These are phyloP conservation scores for Jackrogersella minutella DNA, from an alignment of 495 filamentous ascomycete genomes.

Conservation along the genomic window DNA sequence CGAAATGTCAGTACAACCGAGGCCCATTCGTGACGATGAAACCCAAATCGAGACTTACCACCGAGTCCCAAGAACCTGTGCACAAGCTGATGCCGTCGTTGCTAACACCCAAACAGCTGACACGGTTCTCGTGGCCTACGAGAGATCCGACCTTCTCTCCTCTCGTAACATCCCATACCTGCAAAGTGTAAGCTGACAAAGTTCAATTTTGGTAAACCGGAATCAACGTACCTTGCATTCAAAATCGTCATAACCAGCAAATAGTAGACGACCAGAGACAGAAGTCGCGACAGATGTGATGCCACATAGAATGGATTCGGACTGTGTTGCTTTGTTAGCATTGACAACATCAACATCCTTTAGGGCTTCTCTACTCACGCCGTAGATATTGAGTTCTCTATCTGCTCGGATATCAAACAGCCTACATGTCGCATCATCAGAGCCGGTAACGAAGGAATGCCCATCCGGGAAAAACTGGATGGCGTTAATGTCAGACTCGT, in stretches of 20 bases:
- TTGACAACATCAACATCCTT: not conserved
- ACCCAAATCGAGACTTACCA: conserved; percentile 69
- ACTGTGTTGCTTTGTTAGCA: conserved; percentile 63
- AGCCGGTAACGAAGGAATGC: conserved; percentile 97
- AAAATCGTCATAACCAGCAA: conserved; percentile 98
- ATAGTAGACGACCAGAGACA: conserved; percentile 92
- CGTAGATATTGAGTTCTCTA: conserved; percentile 94
- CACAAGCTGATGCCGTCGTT: conserved; percentile 99
- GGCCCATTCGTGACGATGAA: not conserved
- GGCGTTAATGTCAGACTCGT: conserved; percentile 99
- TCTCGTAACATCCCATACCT: conserved; percentile 98
- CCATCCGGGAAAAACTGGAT: conserved; percentile 99
- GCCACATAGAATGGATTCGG: conserved; percentile 94
- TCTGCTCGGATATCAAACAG: conserved; percentile 98
- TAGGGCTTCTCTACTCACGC: conserved; percentile 64
- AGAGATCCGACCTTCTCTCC: conserved; percentile 96
- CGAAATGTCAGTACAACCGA: conserved; percentile 40
- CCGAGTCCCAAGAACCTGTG: conserved; percentile 98
- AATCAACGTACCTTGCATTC: conserved; percentile 88
- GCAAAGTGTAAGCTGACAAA: conserved; percentile 16
- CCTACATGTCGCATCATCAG: conserved; percentile 96
- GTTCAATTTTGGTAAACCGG: not conserved
- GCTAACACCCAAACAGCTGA: conserved; percentile 97
- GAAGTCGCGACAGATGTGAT: conserved; percentile 99
- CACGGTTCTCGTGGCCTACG: conserved; percentile 97